Conservation (phyloP, 345 rosid genomes). For the Cochlearia excelsa region DNA sequence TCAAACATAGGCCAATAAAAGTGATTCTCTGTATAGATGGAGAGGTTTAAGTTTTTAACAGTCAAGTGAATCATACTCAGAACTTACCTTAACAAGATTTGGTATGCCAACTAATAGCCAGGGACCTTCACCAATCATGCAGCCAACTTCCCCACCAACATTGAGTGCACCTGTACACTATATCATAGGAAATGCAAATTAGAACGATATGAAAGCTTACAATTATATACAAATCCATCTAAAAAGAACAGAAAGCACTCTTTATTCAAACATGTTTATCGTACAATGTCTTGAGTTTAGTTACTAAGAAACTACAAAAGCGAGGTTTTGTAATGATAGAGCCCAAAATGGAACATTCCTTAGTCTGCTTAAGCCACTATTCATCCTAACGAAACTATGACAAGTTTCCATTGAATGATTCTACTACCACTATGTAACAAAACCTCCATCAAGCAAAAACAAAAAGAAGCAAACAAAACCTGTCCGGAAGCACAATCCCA, state of each 20-base stretch:
- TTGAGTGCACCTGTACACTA: constrained; percentile 65
- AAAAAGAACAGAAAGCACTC: background rate
- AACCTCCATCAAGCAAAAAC: background rate
- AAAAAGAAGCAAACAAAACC: constrained; percentile 44
- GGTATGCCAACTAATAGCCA: constrained; percentile 92
- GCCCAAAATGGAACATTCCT: constrained; percentile 4
- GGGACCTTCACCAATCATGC: constrained; percentile 96
- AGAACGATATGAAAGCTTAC: background rate
- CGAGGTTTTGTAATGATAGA: background rate
- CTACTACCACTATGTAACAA: background rate
- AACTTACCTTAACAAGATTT: constrained; percentile 74
- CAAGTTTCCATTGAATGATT: background rate
- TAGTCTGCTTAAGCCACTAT: background rate
- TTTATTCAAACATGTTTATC: constrained; percentile 10
- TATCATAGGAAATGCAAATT: constrained; percentile 7
- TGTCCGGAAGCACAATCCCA: constrained; percentile 97
- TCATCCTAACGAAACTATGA: constrained; percentile 6
- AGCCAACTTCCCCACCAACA: constrained; percentile 86
- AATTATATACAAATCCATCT: background rate
- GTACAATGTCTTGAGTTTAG: background rate
- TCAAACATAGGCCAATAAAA: constrained; percentile 2
- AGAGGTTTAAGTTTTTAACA: background rate
- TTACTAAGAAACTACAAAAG: background rate
- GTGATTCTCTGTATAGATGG: background rate
- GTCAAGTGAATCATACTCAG: constrained; percentile 5